Evolutionary conservation across 2,329 filamentous ascomycete genomes (phyloP).

Genomic region (Ampelomyces quisqualis): DNA sequence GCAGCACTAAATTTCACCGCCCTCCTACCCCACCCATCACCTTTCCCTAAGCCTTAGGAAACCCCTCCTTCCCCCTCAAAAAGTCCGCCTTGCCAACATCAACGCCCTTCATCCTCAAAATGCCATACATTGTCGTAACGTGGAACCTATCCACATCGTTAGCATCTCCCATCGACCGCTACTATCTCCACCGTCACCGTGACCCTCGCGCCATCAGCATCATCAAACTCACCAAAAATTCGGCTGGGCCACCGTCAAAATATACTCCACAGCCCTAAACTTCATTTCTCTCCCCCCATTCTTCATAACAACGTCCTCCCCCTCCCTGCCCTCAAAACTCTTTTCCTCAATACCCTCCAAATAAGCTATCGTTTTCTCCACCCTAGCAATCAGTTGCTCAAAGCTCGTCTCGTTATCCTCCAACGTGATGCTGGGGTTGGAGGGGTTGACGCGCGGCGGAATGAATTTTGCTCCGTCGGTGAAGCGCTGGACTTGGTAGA

Average conservation of each 20-base stretch:
- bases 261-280: conserved; percentile 51
- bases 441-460: conserved; percentile 43
- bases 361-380: conserved; percentile 51
- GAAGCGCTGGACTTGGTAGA: conserved; percentile 52
- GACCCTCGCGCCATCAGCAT: not conserved
- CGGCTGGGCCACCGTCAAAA: conserved; percentile 54
- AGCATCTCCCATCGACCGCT: not conserved
- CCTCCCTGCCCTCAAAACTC: conserved; percentile 49
- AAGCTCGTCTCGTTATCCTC: conserved; percentile 53
- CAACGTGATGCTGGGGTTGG: conserved; percentile 34
- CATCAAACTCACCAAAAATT: conserved; percentile 53
- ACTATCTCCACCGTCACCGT: too few relatives aligned
- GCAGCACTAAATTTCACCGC: too few relatives aligned
- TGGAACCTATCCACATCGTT: conserved; percentile 54
- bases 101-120: conserved; percentile 63
- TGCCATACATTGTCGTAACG: conserved; percentile 58
- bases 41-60: not conserved
- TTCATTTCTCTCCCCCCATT: conserved; percentile 24
- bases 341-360: conserved; percentile 49
- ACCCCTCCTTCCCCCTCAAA: conserved; percentile 37
- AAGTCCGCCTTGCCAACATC: conserved; percentile 63
- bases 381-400: conserved; percentile 50
- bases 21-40: not conserved
- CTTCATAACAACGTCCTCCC: conserved; percentile 43
- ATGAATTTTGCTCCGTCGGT: conserved; percentile 48